Evolutionary conservation across 139 green algal species (phyloP), one percentile per base, ranked within the genome.

Genomic region (Pleodorina starrii): DNA sequence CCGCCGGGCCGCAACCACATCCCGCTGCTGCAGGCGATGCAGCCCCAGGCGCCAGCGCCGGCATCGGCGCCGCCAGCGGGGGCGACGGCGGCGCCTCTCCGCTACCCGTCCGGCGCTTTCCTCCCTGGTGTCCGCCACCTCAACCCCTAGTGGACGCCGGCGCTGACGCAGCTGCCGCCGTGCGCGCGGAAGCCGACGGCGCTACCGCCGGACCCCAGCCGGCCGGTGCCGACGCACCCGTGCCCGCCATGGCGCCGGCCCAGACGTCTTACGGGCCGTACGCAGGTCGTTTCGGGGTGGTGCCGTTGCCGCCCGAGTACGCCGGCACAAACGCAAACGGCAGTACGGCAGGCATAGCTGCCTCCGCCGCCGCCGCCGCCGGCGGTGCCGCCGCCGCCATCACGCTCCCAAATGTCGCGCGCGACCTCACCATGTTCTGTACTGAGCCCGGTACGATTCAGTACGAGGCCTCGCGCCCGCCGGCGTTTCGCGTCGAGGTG

Each of bases 401-500:
- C 1, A 21, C 59, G 9, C 84, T 89, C 11, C 84, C 84, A 16
- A 79, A 83, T 36, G 7, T 89, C 5, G 84, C 69, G 0, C 36
- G 42, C 1, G 84, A 89, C 48, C 72, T 91, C 2, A 88, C 78
- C 38, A 88, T 91, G 74, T 91, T 40, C 51, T 74, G 50, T 25
- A 68, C 81, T 5, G 51, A 84, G 23, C 88, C 88, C 0, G 81
- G 73, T 27, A 89, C 81, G 27, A 80, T 91, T n/a, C 35, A 17
- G 14, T 91, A 54, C 50, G 80, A 71, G 1, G 21, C 23, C 4
- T 5, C 2, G 5, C 68, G 85, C 35, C 79, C 79, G 29, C 43
- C 66, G 2, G 88, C 40, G 36, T 3, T 35, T 23, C 81, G 90
- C 4, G 72, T 80, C 0, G 74, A 89, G 25, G 86, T 91, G 46